Conservation (phyloP, 495 filamentous ascomycete species). For the Cercophora newfieldiana region DNA sequence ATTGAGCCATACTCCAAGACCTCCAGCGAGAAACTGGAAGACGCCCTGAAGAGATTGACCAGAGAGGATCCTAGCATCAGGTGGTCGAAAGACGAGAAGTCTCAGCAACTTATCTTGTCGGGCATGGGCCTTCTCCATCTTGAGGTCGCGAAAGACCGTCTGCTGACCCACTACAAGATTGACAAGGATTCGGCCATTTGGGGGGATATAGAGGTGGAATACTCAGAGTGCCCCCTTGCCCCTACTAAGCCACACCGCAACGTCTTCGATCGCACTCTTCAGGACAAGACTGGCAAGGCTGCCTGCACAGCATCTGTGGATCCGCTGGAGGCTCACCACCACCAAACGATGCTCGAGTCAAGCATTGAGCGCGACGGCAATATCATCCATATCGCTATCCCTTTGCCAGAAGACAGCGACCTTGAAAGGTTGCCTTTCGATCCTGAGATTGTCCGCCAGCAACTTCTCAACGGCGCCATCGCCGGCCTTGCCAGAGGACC, state of each 20-base stretch:
- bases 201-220: constrained; percentile 94
- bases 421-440: constrained; percentile 53
- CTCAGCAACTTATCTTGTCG: constrained; percentile 86
- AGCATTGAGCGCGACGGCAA: constrained; percentile 55
- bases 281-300: constrained; percentile 76
- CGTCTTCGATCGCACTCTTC: constrained; percentile 74
- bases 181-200: constrained; percentile 67
- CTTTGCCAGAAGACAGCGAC: constrained; percentile 34
- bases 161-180: constrained; percentile 85
- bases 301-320: constrained; percentile 67
- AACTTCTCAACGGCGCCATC: constrained; percentile 75
- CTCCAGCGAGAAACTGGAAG: constrained; percentile 74
- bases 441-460: constrained; percentile 57
- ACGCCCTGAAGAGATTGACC: constrained; percentile 72
- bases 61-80: constrained; percentile 95
- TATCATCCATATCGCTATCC: constrained; percentile 57
- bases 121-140: constrained; percentile 99
- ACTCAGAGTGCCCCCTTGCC: constrained; percentile 72
- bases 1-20: constrained; percentile 80
- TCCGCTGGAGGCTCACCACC: constrained; percentile 53
- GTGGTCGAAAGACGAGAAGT: constrained; percentile 81
- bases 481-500: constrained; percentile 86
- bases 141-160: constrained; percentile 86
- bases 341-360: constrained; percentile 29
- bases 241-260: constrained; percentile 54